These are phyloP conservation scores for Vanrija pseudolonga DNA, from an alignment of 1,284 basidiomycete genomes.

Conservation along the genomic window DNA sequence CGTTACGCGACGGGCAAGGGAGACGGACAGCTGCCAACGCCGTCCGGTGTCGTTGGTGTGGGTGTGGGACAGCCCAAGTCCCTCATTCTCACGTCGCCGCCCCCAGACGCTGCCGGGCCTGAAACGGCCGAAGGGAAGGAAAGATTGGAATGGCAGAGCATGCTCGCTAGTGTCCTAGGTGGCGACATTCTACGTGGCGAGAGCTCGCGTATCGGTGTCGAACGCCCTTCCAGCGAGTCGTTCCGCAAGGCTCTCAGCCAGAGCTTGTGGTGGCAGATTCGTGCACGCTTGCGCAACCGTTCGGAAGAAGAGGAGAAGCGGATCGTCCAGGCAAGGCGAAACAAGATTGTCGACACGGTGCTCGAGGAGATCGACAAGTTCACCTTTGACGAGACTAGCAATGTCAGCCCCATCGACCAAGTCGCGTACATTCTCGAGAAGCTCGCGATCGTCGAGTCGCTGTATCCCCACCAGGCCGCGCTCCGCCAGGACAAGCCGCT, in stretches of 20 bases:
- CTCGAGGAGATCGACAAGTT: conserved; percentile 80
- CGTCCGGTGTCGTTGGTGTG: neutral
- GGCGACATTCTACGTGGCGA: conserved; percentile 92
- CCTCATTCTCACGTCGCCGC: conserved; percentile 14
- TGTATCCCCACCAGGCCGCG: conserved; percentile 80
- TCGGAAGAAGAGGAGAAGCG: conserved; percentile 78
- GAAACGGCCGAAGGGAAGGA: conserved; percentile 63
- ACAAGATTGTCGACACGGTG: conserved; percentile 73
- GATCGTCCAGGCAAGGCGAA: conserved; percentile 73
- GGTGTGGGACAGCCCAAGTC: conserved; percentile 19
- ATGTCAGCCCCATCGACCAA: conserved; percentile 61
- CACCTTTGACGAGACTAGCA: conserved; percentile 42
- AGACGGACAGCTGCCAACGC: conserved; percentile 4
- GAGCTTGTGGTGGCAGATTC: conserved; percentile 84
- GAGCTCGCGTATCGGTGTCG: conserved; percentile 76
- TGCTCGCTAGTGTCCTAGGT: conserved; percentile 84
- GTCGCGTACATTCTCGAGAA: conserved; percentile 71
- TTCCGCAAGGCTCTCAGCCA: conserved; percentile 62
- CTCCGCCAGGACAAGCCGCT: conserved; percentile 73
- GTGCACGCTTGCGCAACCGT: conserved; percentile 76
- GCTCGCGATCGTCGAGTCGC: conserved; percentile 74
- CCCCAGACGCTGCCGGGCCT: conserved; percentile 12
- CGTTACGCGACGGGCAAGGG: conserved; percentile 7
- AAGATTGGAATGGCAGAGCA: conserved; percentile 87
- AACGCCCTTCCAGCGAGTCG: conserved; percentile 62